These are phyloP conservation scores for Albifimbria verrucaria DNA, from an alignment of 2,329 filamentous ascomycete genomes.

Conservation along the genomic window DNA sequence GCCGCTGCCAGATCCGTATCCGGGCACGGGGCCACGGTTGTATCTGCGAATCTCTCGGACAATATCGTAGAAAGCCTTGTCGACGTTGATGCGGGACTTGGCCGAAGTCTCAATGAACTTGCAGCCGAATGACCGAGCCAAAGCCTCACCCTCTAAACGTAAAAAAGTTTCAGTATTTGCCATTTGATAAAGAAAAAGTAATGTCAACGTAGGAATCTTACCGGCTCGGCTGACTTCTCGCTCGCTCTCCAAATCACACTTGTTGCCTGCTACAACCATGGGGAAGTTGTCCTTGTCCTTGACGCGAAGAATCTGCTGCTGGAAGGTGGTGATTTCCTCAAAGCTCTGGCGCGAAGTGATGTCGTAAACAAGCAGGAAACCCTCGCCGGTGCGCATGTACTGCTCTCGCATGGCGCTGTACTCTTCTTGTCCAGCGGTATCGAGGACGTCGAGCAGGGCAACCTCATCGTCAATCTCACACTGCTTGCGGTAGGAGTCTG, in stretches of 20 bases:
- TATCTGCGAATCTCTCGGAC: slow-evolving; percentile 97
- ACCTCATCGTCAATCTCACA: slow-evolving; percentile 98
- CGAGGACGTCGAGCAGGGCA: slow-evolving; percentile 93
- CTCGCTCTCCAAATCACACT: slow-evolving; percentile 95
- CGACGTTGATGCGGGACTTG: slow-evolving; percentile 96
- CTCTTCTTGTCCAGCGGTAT: slow-evolving; percentile 97
- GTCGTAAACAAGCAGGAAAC: slow-evolving; percentile 95
- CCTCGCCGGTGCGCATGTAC: slow-evolving; percentile 99
- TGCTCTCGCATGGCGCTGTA: slow-evolving; percentile 99
- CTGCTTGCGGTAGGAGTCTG: slow-evolving; percentile 99
- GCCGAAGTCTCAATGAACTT: slow-evolving; percentile 99
- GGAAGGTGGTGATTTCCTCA: slow-evolving; percentile 97
- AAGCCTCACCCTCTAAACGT: slow-evolving; percentile 90
- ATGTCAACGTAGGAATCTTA: slow-evolving; percentile 44
- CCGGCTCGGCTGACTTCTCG: slow-evolving; percentile 89
- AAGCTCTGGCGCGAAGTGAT: slow-evolving; percentile 97
- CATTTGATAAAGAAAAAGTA: background rate
- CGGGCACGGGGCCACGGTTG: slow-evolving; percentile 93
- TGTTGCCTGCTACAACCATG: slow-evolving; percentile 98
- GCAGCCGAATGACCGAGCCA: slow-evolving; percentile 87
- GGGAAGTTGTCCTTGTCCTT: slow-evolving; percentile 99
- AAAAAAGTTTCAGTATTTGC: too few species aligned
- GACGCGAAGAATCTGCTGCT: slow-evolving; percentile 96
- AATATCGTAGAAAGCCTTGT: slow-evolving; percentile 97
- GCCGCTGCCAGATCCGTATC: slow-evolving; percentile 68